Conservation (phyloP, 2,329 filamentous ascomycete genomes). For the Penicillium capsulatum region DNA sequence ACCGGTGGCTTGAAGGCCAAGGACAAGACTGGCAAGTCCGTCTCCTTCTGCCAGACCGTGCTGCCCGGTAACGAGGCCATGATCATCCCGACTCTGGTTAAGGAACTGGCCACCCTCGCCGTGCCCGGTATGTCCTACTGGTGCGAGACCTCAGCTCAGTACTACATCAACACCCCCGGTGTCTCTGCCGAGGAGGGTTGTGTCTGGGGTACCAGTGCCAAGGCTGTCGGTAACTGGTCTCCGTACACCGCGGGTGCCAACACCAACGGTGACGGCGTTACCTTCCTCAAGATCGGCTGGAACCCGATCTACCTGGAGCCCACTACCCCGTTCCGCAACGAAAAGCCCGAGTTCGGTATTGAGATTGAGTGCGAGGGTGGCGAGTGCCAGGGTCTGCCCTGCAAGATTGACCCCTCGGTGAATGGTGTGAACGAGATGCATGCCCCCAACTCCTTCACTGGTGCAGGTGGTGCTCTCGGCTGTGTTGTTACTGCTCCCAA, state of each 20-base stretch:
- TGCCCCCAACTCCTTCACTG: constrained; percentile 51
- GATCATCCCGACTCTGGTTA: constrained; percentile 72
- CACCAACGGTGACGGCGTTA: constrained; percentile 59
- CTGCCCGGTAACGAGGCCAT: constrained; percentile 76
- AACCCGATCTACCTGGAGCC: constrained; percentile 67
- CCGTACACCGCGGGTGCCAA: constrained; percentile 75
- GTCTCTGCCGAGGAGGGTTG: constrained; percentile 58
- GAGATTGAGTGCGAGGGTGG: constrained; percentile 64
- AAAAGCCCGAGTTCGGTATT: constrained; percentile 62
- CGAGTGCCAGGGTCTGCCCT: constrained; percentile 69
- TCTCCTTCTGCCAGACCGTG: constrained; percentile 76
- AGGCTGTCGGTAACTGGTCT: constrained; percentile 70
- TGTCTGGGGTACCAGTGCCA: constrained; percentile 62
- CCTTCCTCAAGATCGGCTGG: constrained; percentile 71
- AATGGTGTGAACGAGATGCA: constrained; percentile 56
- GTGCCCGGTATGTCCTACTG: constrained; percentile 69
- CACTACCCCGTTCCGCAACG: constrained; percentile 51
- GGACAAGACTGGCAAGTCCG: constrained; percentile 59
- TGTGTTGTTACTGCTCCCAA: constrained; percentile 72
- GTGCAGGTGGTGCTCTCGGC: constrained; percentile 66
- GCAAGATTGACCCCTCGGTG: constrained; percentile 61
- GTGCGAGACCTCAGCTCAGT: constrained; percentile 70
- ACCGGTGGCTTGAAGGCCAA: constrained; percentile 61
- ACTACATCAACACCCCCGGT: constrained; percentile 74
- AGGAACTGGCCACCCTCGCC: constrained; percentile 56